phyloP scores from a whole-genome alignment of 2,329 filamentous ascomycete genomes.

The Teratosphaeria gauchensis region DNA sequence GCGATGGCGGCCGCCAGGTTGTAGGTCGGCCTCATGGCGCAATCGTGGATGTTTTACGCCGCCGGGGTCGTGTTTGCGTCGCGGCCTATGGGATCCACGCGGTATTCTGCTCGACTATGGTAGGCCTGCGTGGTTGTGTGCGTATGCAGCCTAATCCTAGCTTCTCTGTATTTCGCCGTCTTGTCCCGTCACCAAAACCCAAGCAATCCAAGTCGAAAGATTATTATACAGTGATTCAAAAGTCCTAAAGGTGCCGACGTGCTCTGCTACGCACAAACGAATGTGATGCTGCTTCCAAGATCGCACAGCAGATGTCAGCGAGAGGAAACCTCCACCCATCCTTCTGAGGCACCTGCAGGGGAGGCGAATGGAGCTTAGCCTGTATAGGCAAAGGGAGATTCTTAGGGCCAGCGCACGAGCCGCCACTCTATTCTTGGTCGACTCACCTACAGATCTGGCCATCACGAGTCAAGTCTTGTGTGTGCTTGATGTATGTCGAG shows the following conservation, averaged over 20 bases:
- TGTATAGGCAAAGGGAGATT: not conserved
- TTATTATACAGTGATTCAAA: not conserved
- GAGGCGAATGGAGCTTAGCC: not conserved
- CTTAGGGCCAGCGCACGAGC: not conserved
- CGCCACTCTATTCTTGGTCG: not conserved
- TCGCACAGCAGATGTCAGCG: not conserved
- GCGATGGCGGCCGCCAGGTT: slow-evolving; percentile 22
- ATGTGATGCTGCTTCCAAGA: not conserved
- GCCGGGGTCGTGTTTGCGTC: not conserved
- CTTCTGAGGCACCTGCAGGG: not conserved
- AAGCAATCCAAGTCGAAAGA: not conserved
- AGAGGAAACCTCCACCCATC: not conserved
- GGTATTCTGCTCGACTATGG: not conserved
- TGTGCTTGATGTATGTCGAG: no score
- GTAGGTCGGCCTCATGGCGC: slow-evolving; percentile 11
- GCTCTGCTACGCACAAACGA: not conserved
- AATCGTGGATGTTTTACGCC: not conserved
- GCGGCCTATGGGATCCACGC: not conserved
- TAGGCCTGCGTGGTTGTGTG: not conserved
- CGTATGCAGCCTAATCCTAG: not conserved
- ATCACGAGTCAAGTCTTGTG: not conserved
- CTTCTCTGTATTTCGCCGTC: not conserved
- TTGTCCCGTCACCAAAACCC: not conserved
- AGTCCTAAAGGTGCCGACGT: not conserved
- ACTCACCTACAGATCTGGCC: not conserved